Conservation (phyloP, 495 filamentous ascomycete genomes). For the Chaetomidium leptoderma region DNA sequence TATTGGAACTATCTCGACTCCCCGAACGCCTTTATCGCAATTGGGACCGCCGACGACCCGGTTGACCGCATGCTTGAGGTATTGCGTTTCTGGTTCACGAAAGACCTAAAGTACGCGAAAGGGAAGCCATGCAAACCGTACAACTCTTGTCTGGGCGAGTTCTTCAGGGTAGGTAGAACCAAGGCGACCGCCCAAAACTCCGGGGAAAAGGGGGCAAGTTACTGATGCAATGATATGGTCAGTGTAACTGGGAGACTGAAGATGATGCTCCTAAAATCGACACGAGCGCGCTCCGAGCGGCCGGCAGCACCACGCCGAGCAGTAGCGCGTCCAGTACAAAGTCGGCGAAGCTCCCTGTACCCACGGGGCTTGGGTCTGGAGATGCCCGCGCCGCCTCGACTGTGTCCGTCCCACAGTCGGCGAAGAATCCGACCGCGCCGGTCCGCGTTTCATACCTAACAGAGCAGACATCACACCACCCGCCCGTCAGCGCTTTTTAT, state of each 20-base stretch:
- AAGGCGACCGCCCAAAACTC: not conserved
- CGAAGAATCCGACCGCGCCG: constrained; percentile 43
- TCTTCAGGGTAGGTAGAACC: constrained; percentile 69
- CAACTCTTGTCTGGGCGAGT: constrained; percentile 95
- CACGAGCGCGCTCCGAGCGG: constrained; percentile 34
- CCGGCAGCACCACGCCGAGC: constrained; percentile 28
- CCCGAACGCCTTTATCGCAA: constrained; percentile 91
- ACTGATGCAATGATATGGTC: constrained; percentile 9
- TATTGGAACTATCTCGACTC: constrained; percentile 98
- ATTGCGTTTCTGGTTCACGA: constrained; percentile 96
- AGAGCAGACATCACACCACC: constrained; percentile 97
- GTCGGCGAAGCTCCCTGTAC: constrained; percentile 37
- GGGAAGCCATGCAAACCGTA: constrained; percentile 98
- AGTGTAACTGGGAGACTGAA: constrained; percentile 93
- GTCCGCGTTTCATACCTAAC: constrained; percentile 87
- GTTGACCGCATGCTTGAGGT: constrained; percentile 91
- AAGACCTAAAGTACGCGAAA: constrained; percentile 98
- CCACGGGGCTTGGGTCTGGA: constrained; percentile 24
- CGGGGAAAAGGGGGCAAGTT: not conserved
- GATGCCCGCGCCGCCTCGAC: constrained; percentile 39
- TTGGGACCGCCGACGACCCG: constrained; percentile 87
- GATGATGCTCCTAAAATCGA: constrained; percentile 55
- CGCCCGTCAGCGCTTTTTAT: constrained; percentile 93
- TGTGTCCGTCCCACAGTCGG: constrained; percentile 42
- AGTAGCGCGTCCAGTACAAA: constrained; percentile 48